A percentile compares a stretch with the other conserved stretches of the same genome.
Conservation (phyloP, 768 basidiomycete genomes). For the Russula brevipes region DNA sequence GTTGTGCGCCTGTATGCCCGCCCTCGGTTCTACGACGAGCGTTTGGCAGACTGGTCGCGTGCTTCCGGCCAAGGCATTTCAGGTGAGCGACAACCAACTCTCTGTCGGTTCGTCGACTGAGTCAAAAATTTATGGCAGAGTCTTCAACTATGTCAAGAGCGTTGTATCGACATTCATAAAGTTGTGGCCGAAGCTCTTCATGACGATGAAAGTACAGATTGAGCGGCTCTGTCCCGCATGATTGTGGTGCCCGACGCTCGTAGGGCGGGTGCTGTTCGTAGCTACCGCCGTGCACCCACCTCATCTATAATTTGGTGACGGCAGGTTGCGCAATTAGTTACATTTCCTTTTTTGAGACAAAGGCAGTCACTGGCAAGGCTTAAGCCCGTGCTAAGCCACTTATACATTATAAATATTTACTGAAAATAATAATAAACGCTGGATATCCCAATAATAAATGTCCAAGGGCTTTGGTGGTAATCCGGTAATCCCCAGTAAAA, state of each 20-base stretch:
- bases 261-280: background rate
- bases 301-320: too few relatives aligned
- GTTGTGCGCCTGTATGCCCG: conserved; percentile 83
- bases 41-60: conserved; percentile 81
- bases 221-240: background rate
- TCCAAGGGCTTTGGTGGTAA: too few relatives aligned
- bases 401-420: background rate
- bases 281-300: background rate
- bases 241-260: background rate
- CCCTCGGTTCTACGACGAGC: conserved; percentile 74
- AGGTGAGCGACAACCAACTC: conserved; percentile 41
- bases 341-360: too few relatives aligned
- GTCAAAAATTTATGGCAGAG: conserved; percentile 40
- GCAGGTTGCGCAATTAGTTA: too few relatives aligned
- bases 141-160: conserved; percentile 61
- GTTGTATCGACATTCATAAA: conserved; percentile 70
- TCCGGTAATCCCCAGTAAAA: background rate
- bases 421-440: background rate
- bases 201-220: conserved; percentile 29
- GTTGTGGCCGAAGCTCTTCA: conserved; percentile 68
- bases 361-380: background rate
- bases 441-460: background rate
- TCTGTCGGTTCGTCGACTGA: background rate
- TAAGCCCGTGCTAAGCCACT: background rate
- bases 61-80: conserved; percentile 45